phyloP scores from a whole-genome alignment of 768 basidiomycete species.

The Boletus reticuloceps region DNA sequence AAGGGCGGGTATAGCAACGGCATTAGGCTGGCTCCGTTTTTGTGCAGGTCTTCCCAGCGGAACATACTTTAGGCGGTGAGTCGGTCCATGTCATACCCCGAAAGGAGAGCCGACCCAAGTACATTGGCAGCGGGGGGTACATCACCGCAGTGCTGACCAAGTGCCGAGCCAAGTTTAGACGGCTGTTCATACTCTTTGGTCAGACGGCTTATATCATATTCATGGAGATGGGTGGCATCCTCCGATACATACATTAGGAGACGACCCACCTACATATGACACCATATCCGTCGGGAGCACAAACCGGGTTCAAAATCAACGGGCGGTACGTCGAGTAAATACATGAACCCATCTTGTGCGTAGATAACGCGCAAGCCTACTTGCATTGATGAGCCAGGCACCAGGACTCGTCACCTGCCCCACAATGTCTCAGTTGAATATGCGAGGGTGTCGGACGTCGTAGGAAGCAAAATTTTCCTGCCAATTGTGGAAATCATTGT shows the following conservation, averaged over 20 bases:
- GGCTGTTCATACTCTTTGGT: neutral
- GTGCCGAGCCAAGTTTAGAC: neutral
- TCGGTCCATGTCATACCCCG: neutral
- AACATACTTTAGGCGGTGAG: neutral
- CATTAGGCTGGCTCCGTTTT: neutral
- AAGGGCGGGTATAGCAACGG: neutral
- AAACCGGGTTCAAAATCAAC: neutral
- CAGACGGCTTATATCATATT: conserved; percentile 3
- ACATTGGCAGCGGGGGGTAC: neutral
- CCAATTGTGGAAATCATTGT: too few relatives aligned
- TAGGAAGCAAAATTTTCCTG: neutral
- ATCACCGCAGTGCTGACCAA: neutral
- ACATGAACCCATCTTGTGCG: neutral
- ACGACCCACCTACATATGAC: neutral
- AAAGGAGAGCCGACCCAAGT: neutral
- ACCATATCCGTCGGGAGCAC: neutral
- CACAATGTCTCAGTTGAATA: conserved; percentile 9
- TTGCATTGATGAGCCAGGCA: neutral
- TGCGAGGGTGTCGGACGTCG: neutral
- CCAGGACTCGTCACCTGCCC: neutral
- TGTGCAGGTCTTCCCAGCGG: neutral
- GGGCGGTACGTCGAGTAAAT: too few relatives aligned
- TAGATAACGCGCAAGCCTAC: neutral
- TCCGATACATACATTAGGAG: conserved; percentile 1
- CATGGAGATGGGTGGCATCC: neutral